Conservation (phyloP, 2,329 filamentous ascomycete species). For the Verticillium zaregamsianum region DNA sequence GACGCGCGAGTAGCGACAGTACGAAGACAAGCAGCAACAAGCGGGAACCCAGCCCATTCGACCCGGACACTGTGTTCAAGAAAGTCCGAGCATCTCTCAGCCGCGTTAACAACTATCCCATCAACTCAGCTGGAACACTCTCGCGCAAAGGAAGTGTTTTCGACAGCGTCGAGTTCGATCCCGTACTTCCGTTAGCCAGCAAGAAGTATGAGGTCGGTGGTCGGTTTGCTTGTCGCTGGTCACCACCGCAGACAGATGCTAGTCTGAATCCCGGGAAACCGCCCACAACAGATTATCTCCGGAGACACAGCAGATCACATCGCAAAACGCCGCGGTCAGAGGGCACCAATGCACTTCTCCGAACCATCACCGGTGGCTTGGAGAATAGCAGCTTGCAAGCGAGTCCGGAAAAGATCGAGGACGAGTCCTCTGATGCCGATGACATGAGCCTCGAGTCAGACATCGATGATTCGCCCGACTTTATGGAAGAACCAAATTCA, state of each 20-base stretch:
- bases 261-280: conserved; percentile 27
- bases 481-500: conserved; percentile 44
- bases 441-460: conserved; percentile 52
- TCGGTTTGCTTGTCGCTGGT: conserved; percentile 43
- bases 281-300: conserved; percentile 44
- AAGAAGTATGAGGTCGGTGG: conserved; percentile 57
- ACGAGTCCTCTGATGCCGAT: conserved; percentile 38
- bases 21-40: conserved; percentile 28
- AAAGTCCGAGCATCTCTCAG: conserved; percentile 45
- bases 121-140: conserved; percentile 11
- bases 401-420: conserved; percentile 35
- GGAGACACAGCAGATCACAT: conserved; percentile 39
- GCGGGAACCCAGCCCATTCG: conserved; percentile 52
- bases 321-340: conserved; percentile 24
- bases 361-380: conserved; percentile 29
- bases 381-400: conserved; percentile 28
- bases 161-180: conserved; percentile 50
- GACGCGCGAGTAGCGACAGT: conserved; percentile 16
- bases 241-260: conserved; percentile 21
- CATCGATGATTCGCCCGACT: conserved; percentile 48
- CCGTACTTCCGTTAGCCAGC: conserved; percentile 47
- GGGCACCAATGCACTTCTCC: conserved; percentile 26
- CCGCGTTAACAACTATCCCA: conserved; percentile 12
- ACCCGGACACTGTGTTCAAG: conserved; percentile 55
- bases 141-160: conserved; percentile 43